Evolutionary conservation across 1,284 basidiomycete genomes (phyloP).

Genomic region (Porodaedalea pini): DNA sequence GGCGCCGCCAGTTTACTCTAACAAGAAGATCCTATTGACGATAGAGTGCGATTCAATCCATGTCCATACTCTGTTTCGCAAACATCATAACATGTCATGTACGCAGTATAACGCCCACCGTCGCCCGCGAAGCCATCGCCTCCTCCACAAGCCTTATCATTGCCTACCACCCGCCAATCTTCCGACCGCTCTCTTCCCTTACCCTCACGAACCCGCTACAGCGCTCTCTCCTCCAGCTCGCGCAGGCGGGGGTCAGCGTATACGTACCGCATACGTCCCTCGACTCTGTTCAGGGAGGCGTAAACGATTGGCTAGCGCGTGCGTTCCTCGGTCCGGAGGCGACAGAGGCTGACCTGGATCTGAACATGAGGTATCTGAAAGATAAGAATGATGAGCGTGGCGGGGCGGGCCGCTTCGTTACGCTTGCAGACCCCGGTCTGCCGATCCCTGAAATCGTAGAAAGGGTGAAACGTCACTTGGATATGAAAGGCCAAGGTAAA

Average conservation of each 20-base stretch:
- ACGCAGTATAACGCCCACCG: conserved; percentile 70
- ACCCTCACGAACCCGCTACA: conserved; percentile 81
- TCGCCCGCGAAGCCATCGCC: conserved; percentile 71
- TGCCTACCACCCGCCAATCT: conserved; percentile 90
- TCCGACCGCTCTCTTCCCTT: conserved; percentile 74
- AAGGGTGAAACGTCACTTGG: conserved; percentile 68
- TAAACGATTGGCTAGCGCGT: conserved; percentile 80
- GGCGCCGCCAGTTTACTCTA: conserved; percentile 59
- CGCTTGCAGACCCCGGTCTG: conserved; percentile 48
- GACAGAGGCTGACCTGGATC: neutral
- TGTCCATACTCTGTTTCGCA: neutral
- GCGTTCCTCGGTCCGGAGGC: conserved; percentile 27
- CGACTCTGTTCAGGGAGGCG: conserved; percentile 77
- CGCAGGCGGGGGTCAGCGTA: conserved; percentile 78
- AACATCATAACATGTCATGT: neutral
- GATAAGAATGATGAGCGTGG: conserved; percentile 33
- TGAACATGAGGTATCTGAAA: conserved; percentile 17
- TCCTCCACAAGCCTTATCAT: conserved; percentile 67
- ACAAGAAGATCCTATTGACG: conserved; percentile 73
- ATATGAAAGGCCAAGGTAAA: conserved; percentile 54
- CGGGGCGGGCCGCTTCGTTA: conserved; percentile 69
- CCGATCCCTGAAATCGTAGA: conserved; percentile 56
- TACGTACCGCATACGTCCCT: conserved; percentile 88
- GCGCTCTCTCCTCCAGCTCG: conserved; percentile 73
- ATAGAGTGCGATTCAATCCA: conserved; percentile 62